Evolutionary conservation across 495 filamentous ascomycete genomes (phyloP), one percentile per base, ranked within the genome.

Genomic region (Lentithecium fluviatile): DNA sequence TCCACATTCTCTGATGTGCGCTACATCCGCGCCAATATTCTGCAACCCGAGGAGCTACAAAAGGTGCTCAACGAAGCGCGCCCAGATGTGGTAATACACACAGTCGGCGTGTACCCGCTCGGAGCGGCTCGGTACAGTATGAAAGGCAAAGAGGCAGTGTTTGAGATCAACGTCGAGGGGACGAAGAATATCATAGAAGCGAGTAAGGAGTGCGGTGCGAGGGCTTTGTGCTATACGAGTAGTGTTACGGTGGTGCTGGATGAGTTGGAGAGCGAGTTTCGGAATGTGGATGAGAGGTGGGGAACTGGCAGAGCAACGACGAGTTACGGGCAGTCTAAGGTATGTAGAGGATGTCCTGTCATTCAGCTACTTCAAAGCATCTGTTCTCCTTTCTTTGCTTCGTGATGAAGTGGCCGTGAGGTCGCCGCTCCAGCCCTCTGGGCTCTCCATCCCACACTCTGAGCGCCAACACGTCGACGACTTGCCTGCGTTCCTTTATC

Each of bases 301-400:
- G 80, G 80, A 19, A 76, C 73, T 1, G 76, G 79, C 15, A 66
- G 59, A 32, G 75, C 69, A 20, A 83, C 75, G 1, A 73, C 82
- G 48, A 77, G 81, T 32, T 87, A 87, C 65, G 81, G 82, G 21
- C 79, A 83, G 62, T 83, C 80, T 23, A 85, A 85, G 76, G 82
- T 80, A 56, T 47, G 60, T 25, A 25, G 34, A 11, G 3, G 25
- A 45, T 55, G 6, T 15, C 3, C 21, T 45, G 20, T 4, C 13
- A 6, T 13, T 34, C n/a, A 34, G 7, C 19, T 29, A 20, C 46
- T 43, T 13, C 15, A 43, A 43, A n/a, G 15, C 40, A 20, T 43
- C 40, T 43, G 3, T 13, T 43, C 13, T 43, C 40, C 4, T 43
- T 32, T 32, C 29, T 32, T 32, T 32, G 29, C 29, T 32, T 32